These are phyloP conservation scores for Aspergillus conjunctus DNA, from an alignment of 495 filamentous ascomycete genomes.

Conservation along the genomic window DNA sequence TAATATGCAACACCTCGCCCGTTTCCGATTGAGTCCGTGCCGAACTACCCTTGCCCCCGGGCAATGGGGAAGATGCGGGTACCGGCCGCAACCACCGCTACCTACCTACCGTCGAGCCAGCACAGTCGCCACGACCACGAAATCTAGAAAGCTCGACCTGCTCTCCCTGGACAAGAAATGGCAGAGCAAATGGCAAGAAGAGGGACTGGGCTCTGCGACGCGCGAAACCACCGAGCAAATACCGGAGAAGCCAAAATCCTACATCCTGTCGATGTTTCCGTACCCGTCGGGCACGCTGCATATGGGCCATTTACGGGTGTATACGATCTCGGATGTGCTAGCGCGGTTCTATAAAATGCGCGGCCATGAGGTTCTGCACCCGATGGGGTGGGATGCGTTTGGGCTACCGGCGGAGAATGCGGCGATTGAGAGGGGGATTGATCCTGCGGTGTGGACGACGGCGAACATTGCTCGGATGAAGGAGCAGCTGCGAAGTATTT, in stretches of 20 bases:
- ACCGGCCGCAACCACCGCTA: slow-evolving; percentile 18
- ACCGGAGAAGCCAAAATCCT: slow-evolving; percentile 56
- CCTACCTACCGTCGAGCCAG: slow-evolving; percentile 20
- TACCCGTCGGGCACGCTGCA: slow-evolving; percentile 91
- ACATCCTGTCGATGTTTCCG: slow-evolving; percentile 89
- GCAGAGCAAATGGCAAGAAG: slow-evolving; percentile 58
- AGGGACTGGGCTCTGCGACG: slow-evolving; percentile 6
- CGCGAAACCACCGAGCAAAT: neutral
- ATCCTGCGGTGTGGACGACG: slow-evolving; percentile 77
- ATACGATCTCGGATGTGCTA: slow-evolving; percentile 86
- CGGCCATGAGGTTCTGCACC: slow-evolving; percentile 75
- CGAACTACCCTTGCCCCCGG: slow-evolving; percentile 27
- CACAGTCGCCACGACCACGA: slow-evolving; percentile 28
- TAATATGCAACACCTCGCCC: slow-evolving; percentile 36
- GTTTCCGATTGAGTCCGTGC: slow-evolving; percentile 33
- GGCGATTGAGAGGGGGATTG: slow-evolving; percentile 81
- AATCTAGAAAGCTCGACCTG: slow-evolving; percentile 56
- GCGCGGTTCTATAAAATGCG: slow-evolving; percentile 76
- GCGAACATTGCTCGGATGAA: slow-evolving; percentile 83
- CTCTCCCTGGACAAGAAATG: slow-evolving; percentile 73
- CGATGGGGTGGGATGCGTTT: slow-evolving; percentile 95
- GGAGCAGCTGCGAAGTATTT: slow-evolving; percentile 73
- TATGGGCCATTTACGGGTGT: slow-evolving; percentile 84
- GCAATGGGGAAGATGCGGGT: slow-evolving; percentile 25
- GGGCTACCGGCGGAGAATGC: slow-evolving; percentile 91